Conservation (phyloP, 1,284 basidiomycete genomes). For the Rhodotorula mucilaginosa region DNA sequence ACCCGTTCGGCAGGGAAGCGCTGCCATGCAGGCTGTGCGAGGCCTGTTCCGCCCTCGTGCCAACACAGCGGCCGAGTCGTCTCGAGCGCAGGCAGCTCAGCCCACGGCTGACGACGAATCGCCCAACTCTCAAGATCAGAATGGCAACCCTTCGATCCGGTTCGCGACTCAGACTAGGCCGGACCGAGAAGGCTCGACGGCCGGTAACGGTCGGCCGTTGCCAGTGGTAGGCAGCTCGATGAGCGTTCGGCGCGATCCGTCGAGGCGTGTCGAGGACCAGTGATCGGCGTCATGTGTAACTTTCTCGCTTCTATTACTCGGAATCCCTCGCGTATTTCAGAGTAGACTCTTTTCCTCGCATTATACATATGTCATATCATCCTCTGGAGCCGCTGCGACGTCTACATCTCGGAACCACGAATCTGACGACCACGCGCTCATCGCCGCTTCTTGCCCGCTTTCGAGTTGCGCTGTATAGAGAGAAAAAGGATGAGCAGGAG, state of each 20-base stretch:
- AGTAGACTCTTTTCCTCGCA: too few relatives aligned
- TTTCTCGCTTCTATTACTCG: not conserved
- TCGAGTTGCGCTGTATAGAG: conserved; percentile 13
- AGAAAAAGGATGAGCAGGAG: not conserved
- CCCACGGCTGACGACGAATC: not conserved
- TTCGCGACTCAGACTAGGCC: conserved; percentile 28
- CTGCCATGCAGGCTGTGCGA: conserved; percentile 25
- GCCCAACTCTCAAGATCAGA: not conserved
- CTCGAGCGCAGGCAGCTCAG: not conserved
- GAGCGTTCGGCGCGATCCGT: conserved; percentile 22
- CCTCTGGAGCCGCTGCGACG: too few relatives aligned
- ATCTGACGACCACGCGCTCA: not conserved
- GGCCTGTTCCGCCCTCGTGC: conserved; percentile 16
- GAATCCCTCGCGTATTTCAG: not conserved
- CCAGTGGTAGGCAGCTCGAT: conserved; percentile 29
- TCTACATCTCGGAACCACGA: too few relatives aligned
- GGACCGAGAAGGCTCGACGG: conserved; percentile 9
- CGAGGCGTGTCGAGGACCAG: not conserved
- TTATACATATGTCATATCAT: too few relatives aligned
- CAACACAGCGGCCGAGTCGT: not conserved
- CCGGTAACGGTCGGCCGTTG: conserved; percentile 25
- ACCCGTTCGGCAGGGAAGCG: conserved; percentile 6
- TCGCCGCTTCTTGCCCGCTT: conserved; percentile 33
- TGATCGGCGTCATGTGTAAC: not conserved
- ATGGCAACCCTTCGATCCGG: conserved; percentile 17